Base-by-base conservation (phyloP, 1,284 basidiomycete genomes). In the Cronartium ribicola region DNA sequence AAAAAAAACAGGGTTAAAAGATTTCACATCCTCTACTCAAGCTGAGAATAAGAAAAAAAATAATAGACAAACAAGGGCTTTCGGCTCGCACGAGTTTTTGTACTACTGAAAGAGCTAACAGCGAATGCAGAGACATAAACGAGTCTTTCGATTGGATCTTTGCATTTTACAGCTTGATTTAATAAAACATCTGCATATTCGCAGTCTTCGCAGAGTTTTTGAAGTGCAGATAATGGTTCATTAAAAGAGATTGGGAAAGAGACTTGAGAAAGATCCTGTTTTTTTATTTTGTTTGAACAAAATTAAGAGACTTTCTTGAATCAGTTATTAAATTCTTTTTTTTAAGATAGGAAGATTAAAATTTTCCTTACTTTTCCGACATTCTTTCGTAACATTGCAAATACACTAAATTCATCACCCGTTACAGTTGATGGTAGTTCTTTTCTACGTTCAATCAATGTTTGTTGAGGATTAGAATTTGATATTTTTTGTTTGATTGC, bases 301-400 rank as follows among this genome's bases (percentile, higher is more conserved):
- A 11, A 20, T 3, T 39, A 2, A 66, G 29, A 14, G 10, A 14
- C 1, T 10, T 44, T 40, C 70, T 13, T 20, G n/a, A 41, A 74
- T 17, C 60, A 59, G 51, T 37, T n/a, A 44, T 5, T 17, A 4
- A 67, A 36, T 17, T 55, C 7, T 13, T 17, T 44, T 44, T 60
- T 60, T 11, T 11, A 10, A 60, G 20, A 22, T 10, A 22, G 17
- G 1, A 1, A 39, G 36, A 20, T 14, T 2, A 1, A 41, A 39
- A 44, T 17, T 17, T 20, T 20, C 8, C 81, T 73, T 76, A 90
- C 90, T 84, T 93, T 94, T 73, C 92, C 92, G 64, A 96, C 89
- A 79, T 93, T 95, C 83, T 94, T 95, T 83, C 92, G 92, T 67
- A 96, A 82, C 75, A 95, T 88, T 0, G 88, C 83, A 78, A 95